Evolutionary conservation across 495 filamentous ascomycete genomes (phyloP), one percentile per base, ranked within the genome.

Genomic region (Evansstolkia leycettana): DNA sequence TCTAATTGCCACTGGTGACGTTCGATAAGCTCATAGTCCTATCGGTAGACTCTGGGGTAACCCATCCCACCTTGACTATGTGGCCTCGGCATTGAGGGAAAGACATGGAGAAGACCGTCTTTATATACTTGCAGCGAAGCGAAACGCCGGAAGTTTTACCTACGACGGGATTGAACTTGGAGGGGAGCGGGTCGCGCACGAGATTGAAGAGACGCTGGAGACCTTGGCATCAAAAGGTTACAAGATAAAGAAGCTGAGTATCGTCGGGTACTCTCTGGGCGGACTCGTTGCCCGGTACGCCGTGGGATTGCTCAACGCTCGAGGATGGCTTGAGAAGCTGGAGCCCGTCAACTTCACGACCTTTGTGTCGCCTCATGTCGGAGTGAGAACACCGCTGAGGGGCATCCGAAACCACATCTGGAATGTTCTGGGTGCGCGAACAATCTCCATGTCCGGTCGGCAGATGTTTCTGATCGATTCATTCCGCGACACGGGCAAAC

Each of bases 101-200:
- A 66, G 73, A 46, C 63, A 84, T 51, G 58, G 74, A 12, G 69
- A 75, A 43, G 72, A 80, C 6, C 44, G 66, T 18, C 54, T 95
- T 5, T 69, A 88, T 51, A 73, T 94, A 35, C 70, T 94, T 16
- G 64, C 78, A 19, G 72, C 80, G 3, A 81, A 88, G 58, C 70
- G 76, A 38, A 96, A 95, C 55, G 65, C 73, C 35, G 84, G 86
- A 4, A 79, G 62, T 40, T 83, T 79, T 57, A 96, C 89, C 15
- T 96, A 96, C 56, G 89, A 96, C 59, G 89, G 89, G 34, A 86
- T 96, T 50, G 87, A 95, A 46, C 62, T 79, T 7, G 84, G 88
- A 37, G 89, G 84, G 38, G 89, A 96, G 65, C 77, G 89, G 26
- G 76, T 95, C 19, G 80, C 79, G 13, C 63, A 76, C 42, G 89